phyloP scores from a whole-genome alignment of 306 rosid genomes.

The Vigna reflexopilosa region DNA sequence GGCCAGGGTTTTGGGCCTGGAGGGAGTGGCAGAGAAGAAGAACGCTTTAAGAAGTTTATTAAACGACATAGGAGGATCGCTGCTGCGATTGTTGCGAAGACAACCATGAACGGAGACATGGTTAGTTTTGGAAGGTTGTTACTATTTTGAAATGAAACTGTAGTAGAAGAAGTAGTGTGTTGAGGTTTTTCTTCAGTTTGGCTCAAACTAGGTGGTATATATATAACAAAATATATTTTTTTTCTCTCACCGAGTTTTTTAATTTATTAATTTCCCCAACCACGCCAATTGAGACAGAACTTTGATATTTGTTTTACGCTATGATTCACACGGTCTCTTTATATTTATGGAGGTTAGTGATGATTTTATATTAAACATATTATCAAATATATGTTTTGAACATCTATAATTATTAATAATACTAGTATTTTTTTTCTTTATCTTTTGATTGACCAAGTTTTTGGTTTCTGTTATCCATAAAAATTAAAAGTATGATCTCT shows the following conservation, averaged over 20 bases:
- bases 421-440: no score
- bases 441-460: no score
- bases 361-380: no score
- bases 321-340: background rate
- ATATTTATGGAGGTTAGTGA: background rate
- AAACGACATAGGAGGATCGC: conserved; percentile 43
- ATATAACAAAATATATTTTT: background rate
- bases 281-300: background rate
- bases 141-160: background rate
- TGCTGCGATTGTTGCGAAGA: conserved; percentile 22
- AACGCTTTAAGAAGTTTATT: conserved; percentile 12
- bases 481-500: no score
- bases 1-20: conserved; percentile 97
- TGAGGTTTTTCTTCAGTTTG: background rate
- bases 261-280: background rate
- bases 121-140: background rate
- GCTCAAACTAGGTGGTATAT: background rate
- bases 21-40: conserved; percentile 49
- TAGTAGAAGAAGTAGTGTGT: background rate
- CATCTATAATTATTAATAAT: no score
- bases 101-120: conserved; percentile 47
- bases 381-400: no score
- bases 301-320: background rate
- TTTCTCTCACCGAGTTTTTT: background rate
- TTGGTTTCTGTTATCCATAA: no score